These are phyloP conservation scores for Vigna trinervia DNA, from an alignment of 306 rosid species.

Conservation along the genomic window DNA sequence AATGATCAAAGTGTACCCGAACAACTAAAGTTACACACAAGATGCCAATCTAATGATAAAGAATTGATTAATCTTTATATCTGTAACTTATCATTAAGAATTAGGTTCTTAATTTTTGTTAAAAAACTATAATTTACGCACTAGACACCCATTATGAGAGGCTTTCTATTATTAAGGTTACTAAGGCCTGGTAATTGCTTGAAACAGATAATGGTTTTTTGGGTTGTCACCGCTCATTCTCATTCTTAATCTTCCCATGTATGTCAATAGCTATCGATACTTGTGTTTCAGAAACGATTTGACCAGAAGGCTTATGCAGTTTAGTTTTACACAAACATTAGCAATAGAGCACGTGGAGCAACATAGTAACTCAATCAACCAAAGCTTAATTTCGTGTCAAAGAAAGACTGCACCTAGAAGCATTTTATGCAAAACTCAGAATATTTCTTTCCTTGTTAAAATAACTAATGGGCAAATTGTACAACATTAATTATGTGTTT, in stretches of 20 bases:
- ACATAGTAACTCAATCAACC: conserved; percentile 8
- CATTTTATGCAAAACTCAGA: neutral
- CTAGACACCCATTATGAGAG: neutral
- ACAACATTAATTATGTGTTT: conserved; percentile 12
- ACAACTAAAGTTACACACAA: conserved; percentile 3
- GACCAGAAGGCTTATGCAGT: neutral
- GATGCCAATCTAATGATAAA: neutral
- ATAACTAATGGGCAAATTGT: neutral
- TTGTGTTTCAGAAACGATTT: neutral
- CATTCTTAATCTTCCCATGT: neutral
- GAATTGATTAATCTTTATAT: neutral
- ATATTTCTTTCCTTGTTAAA: neutral
- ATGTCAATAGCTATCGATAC: neutral
- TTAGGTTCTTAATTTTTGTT: neutral
- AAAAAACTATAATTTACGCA: neutral
- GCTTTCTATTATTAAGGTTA: neutral
- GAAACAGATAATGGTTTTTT: neutral
- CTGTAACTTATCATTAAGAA: neutral
- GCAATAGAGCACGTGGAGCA: neutral
- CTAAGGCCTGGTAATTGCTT: neutral
- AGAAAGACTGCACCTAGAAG: neutral
- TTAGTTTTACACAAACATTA: neutral
- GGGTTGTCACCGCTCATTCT: neutral
- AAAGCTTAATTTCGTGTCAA: neutral
- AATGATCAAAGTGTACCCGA: conserved; percentile 22